These are phyloP conservation scores for Protomyces pachydermus DNA, from an alignment of 1,139 yeast species.

Conservation along the genomic window DNA sequence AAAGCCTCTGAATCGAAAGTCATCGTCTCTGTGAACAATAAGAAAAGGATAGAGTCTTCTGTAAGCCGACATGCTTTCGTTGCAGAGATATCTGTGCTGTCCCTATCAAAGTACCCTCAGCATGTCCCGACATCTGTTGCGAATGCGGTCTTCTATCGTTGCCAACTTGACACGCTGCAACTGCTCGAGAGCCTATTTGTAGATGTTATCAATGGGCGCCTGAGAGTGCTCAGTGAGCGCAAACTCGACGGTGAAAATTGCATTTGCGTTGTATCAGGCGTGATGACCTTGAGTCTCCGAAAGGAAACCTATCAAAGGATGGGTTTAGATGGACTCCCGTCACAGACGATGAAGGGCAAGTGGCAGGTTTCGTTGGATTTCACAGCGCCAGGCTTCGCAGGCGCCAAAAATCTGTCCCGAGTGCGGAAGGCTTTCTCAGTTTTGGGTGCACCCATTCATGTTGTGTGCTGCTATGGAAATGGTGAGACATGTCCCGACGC, in stretches of 20 bases:
- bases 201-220: neutral
- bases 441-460: neutral
- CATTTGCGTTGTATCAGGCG: constrained; percentile 5
- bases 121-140: neutral
- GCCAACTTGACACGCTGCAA: neutral
- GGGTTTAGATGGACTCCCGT: constrained; percentile 15
- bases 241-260: constrained; percentile 5
- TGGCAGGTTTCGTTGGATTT: constrained; percentile 7
- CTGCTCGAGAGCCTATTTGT: neutral
- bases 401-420: neutral
- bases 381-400: constrained; percentile 2
- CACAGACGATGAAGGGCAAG: neutral
- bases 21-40: neutral
- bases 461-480: neutral
- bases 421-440: neutral
- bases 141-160: neutral
- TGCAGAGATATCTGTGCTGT: neutral
- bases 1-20: constrained; percentile 2
- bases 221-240: neutral
- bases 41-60: neutral
- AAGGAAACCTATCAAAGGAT: constrained; percentile 21
- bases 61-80: constrained; percentile 7
- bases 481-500: neutral
- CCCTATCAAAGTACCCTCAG: neutral
- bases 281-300: constrained; percentile 7